Base-by-base conservation (phyloP, 2,329 filamentous ascomycete species). In the Fusarium tanahbumbuense region DNA sequence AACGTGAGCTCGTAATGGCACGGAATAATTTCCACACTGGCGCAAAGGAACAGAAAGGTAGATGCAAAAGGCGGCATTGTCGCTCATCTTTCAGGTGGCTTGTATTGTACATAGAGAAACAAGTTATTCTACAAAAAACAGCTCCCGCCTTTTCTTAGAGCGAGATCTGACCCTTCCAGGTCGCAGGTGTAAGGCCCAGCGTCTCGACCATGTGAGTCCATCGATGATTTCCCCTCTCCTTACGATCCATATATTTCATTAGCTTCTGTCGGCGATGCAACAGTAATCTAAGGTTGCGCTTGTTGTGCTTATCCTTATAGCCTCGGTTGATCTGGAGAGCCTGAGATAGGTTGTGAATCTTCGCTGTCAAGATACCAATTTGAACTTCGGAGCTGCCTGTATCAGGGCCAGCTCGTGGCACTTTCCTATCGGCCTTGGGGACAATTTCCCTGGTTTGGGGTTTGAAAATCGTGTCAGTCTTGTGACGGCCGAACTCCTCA, bases 361-460 rank as follows among this genome's bases (percentile, higher is more conserved):
- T 98, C 60, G 93, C 88, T 5, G 96, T 99, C 78, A 99, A 81
- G 74, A 99, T 97, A 47, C 94, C 94, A 72, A 97, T 93, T 84
- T 99, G 96, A n/a, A 99, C 97, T 82, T 99, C 96, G 9, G 93
- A 93, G 75, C 93, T 97, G 37, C 96, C 96, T 1, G 95, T 99
- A 78, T 99, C 96, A 8, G 92, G 92, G 0, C 96, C 96, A n/a
- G 90, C 89, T 32, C 97, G 91, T 27, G 80, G 82, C 82, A 75
- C 81, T 63, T 80, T 80, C 73, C 79, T 77, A 18, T 11, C 13
- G 23, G 74, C 77, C 56, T 81, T 76, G 73, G 83, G 76, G 63
- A 78, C 67, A 41, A 84, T 82, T 40, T 83, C 83, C 44, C 83
- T 79, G 5, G 87, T 83, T 78, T 90, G 92, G 1, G 89, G 89